Conservation (phyloP, 1,139 yeast genomes). For the Saccharomyces hybrid region DNA sequence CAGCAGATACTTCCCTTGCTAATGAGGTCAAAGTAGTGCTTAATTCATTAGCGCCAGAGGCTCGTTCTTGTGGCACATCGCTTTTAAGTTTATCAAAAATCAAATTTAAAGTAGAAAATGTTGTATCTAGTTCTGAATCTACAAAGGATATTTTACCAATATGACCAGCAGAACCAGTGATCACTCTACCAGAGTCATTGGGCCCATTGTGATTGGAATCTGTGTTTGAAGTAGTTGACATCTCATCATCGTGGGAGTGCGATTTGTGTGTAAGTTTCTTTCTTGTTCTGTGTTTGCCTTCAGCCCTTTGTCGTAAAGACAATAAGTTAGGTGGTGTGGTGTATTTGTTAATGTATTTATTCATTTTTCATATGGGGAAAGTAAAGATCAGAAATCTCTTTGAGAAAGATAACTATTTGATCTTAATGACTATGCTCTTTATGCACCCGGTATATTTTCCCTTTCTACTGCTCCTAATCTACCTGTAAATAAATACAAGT, state of each 20-base stretch:
- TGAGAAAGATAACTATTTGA: not conserved
- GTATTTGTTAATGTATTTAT: not conserved
- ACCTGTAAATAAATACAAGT: not conserved
- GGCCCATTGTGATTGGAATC: slow-evolving; percentile 18
- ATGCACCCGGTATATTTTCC: not conserved
- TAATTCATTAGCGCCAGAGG: slow-evolving; percentile 57
- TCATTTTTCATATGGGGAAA: not conserved
- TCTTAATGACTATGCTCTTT: not conserved
- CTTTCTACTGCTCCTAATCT: not conserved
- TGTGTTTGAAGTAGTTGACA: slow-evolving; percentile 19
- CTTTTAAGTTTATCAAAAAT: slow-evolving; percentile 30
- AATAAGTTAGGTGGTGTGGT: slow-evolving; percentile 10
- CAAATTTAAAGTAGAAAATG: slow-evolving; percentile 22
- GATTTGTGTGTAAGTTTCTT: slow-evolving; percentile 21
- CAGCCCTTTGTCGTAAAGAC: slow-evolving; percentile 21
- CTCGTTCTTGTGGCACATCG: slow-evolving; percentile 40
- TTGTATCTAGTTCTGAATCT: slow-evolving; percentile 24
- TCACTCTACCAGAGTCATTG: slow-evolving; percentile 15
- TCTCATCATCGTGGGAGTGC: slow-evolving; percentile 19
- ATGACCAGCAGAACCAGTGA: slow-evolving; percentile 9
- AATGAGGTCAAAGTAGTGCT: slow-evolving; percentile 59
- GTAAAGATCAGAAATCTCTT: not conserved
- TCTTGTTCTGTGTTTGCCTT: slow-evolving; percentile 17
- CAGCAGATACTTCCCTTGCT: slow-evolving; percentile 69
- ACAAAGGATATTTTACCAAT: slow-evolving; percentile 7